Evolutionary conservation across 257 asterid species (phyloP).

Genomic region (Cruciata laevipes): DNA sequence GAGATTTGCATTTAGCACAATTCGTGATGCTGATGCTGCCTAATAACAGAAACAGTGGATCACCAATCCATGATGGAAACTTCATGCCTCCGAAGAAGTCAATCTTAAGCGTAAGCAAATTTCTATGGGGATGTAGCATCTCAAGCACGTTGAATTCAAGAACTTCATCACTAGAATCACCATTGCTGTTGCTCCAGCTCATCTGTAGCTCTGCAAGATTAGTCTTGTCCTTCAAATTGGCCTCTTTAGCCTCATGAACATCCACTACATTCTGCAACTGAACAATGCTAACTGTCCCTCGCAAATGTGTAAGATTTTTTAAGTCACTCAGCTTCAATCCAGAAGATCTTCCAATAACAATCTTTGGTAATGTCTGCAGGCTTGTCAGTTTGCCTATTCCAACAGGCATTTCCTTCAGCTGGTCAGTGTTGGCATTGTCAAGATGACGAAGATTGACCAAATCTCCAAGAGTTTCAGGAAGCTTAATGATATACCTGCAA

Average conservation of each 20-base stretch:
- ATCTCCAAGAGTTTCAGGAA: slow-evolving; percentile 47
- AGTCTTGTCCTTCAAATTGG: slow-evolving; percentile 29
- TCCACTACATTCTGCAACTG: slow-evolving; percentile 52
- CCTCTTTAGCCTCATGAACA: slow-evolving; percentile 50
- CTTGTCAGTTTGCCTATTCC: slow-evolving; percentile 36
- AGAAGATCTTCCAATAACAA: slow-evolving; percentile 39
- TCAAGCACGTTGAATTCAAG: slow-evolving; percentile 43
- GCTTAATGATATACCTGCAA: slow-evolving; percentile 43
- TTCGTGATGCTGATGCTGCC: slow-evolving; percentile 33
- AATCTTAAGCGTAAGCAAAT: slow-evolving; percentile 42
- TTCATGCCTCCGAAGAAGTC: slow-evolving; percentile 37
- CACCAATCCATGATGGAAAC: slow-evolving; percentile 60
- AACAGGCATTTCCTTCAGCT: slow-evolving; percentile 48
- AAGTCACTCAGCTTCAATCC: slow-evolving; percentile 44
- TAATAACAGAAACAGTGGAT: slow-evolving; percentile 33
- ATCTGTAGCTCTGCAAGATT: slow-evolving; percentile 45
- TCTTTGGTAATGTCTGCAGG: slow-evolving; percentile 50
- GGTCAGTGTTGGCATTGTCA: slow-evolving; percentile 49
- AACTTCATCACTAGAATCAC: slow-evolving; percentile 20
- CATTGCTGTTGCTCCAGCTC: slow-evolving; percentile 41
- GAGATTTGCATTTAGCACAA: slow-evolving; percentile 39
- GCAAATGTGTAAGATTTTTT: slow-evolving; percentile 30
- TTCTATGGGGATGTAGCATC: slow-evolving; percentile 41
- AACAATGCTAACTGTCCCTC: slow-evolving; percentile 44
- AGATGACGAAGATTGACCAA: slow-evolving; percentile 50